A percentile compares a stretch with the other conserved stretches of the same genome.
Conservation (phyloP, 345 rosid genomes). For the Brassica rapa region DNA sequence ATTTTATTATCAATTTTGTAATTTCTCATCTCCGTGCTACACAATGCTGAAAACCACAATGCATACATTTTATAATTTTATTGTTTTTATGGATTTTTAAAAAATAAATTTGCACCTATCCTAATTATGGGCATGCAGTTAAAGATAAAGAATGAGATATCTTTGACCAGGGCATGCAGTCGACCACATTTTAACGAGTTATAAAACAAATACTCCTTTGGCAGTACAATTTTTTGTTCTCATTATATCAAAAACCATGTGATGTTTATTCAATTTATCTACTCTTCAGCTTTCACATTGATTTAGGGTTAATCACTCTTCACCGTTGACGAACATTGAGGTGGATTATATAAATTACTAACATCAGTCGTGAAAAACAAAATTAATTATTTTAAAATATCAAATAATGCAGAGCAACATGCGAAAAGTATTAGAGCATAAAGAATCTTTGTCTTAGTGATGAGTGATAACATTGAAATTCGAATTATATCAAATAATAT, state of each 20-base stretch:
- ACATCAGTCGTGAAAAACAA: background rate
- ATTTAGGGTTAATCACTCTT: background rate
- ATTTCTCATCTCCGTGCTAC: conserved; percentile 15
- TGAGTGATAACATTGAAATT: background rate
- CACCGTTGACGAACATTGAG: conserved; percentile 1
- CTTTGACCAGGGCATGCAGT: background rate
- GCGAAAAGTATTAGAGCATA: background rate
- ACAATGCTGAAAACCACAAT: conserved; percentile 5
- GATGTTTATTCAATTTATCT: background rate
- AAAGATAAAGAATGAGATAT: conserved; percentile 1
- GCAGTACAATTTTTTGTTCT: background rate
- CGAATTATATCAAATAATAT: background rate
- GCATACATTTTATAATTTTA: conserved; percentile 3
- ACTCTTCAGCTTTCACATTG: background rate
- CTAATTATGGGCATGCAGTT: conserved; percentile 33
- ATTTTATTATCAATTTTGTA: conserved; percentile 1
- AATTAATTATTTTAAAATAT: background rate
- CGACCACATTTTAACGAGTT: background rate
- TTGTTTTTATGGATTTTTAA: background rate
- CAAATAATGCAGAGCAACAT: background rate
- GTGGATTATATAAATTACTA: background rate
- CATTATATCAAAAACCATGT: background rate
- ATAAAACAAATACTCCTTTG: background rate
- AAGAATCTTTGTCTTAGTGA: conserved; percentile 1
- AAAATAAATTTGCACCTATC: background rate